Conservation (phyloP, 1,284 basidiomycete species). For the Phylloporus sp. region DNA sequence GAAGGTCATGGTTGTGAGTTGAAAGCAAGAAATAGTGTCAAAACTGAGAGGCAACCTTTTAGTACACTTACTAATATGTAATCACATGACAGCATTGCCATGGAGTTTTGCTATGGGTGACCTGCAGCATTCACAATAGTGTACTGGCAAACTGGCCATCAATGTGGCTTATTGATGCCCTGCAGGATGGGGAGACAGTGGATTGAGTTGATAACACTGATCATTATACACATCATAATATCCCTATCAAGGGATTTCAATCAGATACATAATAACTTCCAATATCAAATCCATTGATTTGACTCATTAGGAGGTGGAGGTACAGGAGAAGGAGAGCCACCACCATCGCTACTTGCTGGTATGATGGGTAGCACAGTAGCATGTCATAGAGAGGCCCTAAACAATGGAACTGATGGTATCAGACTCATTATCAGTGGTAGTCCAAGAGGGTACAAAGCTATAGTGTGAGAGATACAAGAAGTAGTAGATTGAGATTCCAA, state of each 20-base stretch:
- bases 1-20: too few species aligned
- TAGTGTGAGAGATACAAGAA: slow-evolving; percentile 63
- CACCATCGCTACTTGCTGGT: too few species aligned
- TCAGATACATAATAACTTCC: too few species aligned
- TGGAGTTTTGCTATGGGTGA: too few species aligned
- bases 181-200: not conserved
- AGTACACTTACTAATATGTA: too few species aligned
- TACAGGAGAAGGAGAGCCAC: too few species aligned
- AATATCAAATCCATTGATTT: not conserved
- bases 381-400: slow-evolving; percentile 29
- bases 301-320: too few species aligned
- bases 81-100: too few species aligned
- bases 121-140: slow-evolving; percentile 17
- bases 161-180: not conserved
- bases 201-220: not conserved
- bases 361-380: slow-evolving; percentile 44
- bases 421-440: slow-evolving; percentile 38
- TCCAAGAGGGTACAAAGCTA: slow-evolving; percentile 41
- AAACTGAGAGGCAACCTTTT: too few species aligned
- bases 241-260: too few species aligned
- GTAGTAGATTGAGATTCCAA: slow-evolving; percentile 54
- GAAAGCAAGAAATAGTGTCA: too few species aligned
- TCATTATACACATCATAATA: not conserved
- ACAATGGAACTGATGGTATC: slow-evolving; percentile 27
- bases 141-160: slow-evolving; percentile 26